Evolutionary conservation across 2,329 filamentous ascomycete genomes (phyloP).

Genomic region (Talaromyces sp.): DNA sequence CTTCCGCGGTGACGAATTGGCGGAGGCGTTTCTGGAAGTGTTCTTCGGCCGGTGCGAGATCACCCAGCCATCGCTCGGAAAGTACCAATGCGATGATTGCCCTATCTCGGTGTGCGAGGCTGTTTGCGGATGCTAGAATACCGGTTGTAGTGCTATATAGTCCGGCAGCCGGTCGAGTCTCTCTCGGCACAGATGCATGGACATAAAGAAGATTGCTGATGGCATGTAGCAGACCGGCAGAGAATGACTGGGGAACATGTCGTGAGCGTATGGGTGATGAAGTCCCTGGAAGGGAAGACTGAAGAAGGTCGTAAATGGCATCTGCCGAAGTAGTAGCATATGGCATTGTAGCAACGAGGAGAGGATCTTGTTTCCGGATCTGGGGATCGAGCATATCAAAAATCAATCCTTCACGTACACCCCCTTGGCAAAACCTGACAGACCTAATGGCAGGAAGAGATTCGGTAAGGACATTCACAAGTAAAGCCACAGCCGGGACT

Average conservation of each 20-base stretch:
- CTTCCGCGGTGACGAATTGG: constrained; percentile 53
- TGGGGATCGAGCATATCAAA: constrained; percentile 65
- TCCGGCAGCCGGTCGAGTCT: constrained; percentile 62
- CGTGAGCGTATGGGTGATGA: constrained; percentile 24
- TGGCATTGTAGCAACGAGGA: constrained; percentile 60
- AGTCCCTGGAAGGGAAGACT: constrained; percentile 46
- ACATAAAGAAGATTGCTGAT: constrained; percentile 61
- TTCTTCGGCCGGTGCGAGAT: constrained; percentile 58
- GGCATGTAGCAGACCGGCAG: constrained; percentile 51
- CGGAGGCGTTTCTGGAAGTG: constrained; percentile 56
- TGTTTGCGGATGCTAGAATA: constrained; percentile 66
- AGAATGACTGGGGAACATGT: constrained; percentile 44
- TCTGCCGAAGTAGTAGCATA: constrained; percentile 52
- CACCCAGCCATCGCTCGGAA: constrained; percentile 71
- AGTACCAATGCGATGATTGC: constrained; percentile 69
- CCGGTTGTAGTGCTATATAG: constrained; percentile 71
- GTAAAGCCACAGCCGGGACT: constrained; percentile 77
- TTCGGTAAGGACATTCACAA: constrained; percentile 71
- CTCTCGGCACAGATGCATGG: constrained; percentile 53
- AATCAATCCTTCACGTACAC: constrained; percentile 79
- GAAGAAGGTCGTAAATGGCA: constrained; percentile 51
- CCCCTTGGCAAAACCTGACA: constrained; percentile 82
- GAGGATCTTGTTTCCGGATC: constrained; percentile 64
- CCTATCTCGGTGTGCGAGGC: constrained; percentile 69
- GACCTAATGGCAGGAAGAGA: constrained; percentile 68